Evolutionary conservation across 2,329 filamentous ascomycete species (phyloP).

Genomic region (Colletotrichum gloeosporioides): DNA sequence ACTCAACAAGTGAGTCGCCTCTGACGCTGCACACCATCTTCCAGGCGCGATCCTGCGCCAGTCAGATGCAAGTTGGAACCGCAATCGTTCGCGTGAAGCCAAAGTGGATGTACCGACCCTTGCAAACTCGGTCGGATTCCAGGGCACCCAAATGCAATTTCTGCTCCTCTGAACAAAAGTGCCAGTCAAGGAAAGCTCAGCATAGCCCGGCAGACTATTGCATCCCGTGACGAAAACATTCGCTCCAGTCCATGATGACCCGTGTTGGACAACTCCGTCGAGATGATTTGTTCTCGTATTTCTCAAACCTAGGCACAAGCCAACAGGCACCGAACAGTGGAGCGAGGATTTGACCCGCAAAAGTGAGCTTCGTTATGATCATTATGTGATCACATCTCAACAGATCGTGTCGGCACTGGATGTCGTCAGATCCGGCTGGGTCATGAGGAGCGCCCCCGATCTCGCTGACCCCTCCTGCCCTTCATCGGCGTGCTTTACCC

Average conservation of each 20-base stretch:
- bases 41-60: not conserved
- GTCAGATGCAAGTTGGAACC: not conserved
- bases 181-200: not conserved
- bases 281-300: not conserved
- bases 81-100: not conserved
- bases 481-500: not conserved
- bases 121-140: not conserved
- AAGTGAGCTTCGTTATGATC: not conserved
- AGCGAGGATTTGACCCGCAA: not conserved
- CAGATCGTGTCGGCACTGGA: not conserved
- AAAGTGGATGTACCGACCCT: not conserved
- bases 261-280: not conserved
- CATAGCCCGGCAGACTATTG: not conserved
- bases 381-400: conserved; percentile 13
- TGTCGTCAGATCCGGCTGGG: not conserved
- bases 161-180: not conserved
- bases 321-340: not conserved
- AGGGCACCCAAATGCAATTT: not conserved
- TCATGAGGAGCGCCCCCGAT: not conserved
- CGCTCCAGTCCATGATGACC: not conserved
- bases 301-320: not conserved
- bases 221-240: not conserved
- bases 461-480: not conserved
- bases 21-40: conserved; percentile 12
- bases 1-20: not conserved